Conservation (phyloP, 116 monocot genomes). For the Papilionanthe hybrid region DNA sequence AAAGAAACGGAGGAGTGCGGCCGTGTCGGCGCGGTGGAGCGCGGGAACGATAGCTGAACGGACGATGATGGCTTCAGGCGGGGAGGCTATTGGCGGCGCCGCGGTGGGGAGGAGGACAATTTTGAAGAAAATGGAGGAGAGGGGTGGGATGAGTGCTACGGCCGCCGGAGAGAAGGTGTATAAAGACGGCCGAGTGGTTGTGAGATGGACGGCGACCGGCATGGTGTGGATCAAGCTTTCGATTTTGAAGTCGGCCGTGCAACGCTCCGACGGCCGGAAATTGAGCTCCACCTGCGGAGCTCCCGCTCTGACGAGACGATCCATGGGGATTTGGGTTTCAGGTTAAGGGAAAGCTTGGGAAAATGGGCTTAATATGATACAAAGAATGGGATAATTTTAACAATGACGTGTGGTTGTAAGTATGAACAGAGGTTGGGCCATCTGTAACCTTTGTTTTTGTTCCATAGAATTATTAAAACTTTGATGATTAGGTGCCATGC, state of each 20-base stretch:
- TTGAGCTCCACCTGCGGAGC: constrained; percentile 14
- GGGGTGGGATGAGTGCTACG: constrained; percentile 17
- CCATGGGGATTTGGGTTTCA: constrained; percentile 15
- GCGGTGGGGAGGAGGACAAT: constrained; percentile 10
- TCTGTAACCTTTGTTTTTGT: too few species aligned
- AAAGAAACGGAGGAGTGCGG: constrained; percentile 27
- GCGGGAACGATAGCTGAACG: constrained; percentile 32
- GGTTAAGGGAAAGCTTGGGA: too few species aligned
- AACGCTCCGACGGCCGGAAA: constrained; percentile 15
- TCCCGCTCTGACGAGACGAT: constrained; percentile 36
- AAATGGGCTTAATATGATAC: too few species aligned
- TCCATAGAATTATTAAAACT: too few species aligned
- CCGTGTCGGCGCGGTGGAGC: constrained; percentile 10
- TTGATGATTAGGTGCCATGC: too few species aligned
- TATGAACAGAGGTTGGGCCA: too few species aligned
- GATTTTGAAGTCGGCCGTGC: constrained; percentile 20
- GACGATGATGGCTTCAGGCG: constrained; percentile 23
- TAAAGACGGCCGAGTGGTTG: constrained; percentile 19
- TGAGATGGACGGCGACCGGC: constrained; percentile 34
- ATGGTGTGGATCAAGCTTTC: constrained; percentile 57
- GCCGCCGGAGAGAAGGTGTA: constrained; percentile 12
- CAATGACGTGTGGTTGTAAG: too few species aligned
- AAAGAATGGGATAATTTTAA: too few species aligned
- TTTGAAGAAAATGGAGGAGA: constrained; percentile 22
- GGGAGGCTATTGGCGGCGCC: constrained; percentile 8